Evolutionary conservation across 1,139 yeast genomes (phyloP), one percentile per base, ranked within the genome.

Genomic region (Hyphopichia buzzinii): DNA sequence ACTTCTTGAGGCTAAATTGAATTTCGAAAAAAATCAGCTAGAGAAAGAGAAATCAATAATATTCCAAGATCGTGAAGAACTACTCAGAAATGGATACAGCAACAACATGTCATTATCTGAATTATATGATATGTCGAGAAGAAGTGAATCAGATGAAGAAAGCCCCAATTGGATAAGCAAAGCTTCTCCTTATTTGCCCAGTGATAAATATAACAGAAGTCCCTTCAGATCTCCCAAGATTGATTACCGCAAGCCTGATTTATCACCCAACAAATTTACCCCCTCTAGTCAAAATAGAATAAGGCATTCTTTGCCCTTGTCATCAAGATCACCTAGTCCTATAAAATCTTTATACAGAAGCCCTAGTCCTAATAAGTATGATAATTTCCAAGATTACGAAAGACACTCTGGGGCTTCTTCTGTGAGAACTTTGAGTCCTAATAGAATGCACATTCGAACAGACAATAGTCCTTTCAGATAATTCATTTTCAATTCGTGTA

Each of bases 321-420:
- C 28, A n/a, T 33, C 35, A 8, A 30, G 41, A 14, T 24, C 39
- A 4, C 41, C 41, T 14, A 33, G 34, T 26, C 39, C 39, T 8
- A 25, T 35, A 7, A 39, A 32, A 30, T 14, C 26, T n/a, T n/a
- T 21, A 11, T 33, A n/a, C 21, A 27, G 35, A 16, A 33, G 35
- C 12, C 33, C 34, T 4, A 41, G 38, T 28, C 41, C 43, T 3
- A 34, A 11, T 8, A 36, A 33, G 14, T 30, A 30, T 11, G 14
- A 25, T 6, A 8, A 13, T n/a, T 8, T 8, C 24, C 24, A 21
- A 21, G 14, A 25, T 11, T 13, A 25, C 12, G 26, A 30, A 21
- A 13, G 23, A 6, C 19, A 21, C n/a, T 30, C 32, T 10, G 14
- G 17, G 7, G 26, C 32, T 12, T 25, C 27, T 4, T 30, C 32